Base-by-base conservation (phyloP, 1,284 basidiomycete genomes). In the Cerioporus squamosus region DNA sequence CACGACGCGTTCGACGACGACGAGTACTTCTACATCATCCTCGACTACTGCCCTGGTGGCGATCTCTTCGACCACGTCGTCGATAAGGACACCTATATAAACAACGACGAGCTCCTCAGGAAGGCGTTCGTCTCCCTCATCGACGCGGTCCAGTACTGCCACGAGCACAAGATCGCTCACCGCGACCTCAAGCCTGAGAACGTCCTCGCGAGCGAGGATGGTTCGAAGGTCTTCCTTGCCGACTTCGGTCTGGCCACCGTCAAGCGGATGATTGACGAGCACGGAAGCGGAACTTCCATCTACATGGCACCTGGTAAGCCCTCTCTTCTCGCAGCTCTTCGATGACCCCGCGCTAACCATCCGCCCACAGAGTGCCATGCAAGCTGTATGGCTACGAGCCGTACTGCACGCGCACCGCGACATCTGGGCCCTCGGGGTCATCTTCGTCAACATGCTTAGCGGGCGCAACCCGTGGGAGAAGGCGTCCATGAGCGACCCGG, bases 391-490 rank as follows among this genome's bases (percentile, higher is more conserved):
- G 42, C 0, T 22, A 51, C 18, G 9, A 12, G 1, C 56, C 67
- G 0, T 96, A 94, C 77, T 89, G 84, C 40, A 90, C 92, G 10
- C 79, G 78, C 24, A 81, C 84, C 55, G 91, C 88, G 96, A 98
- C 70, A 83, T 97, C 59, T 98, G 96, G 96, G 89, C 95, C 3
- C 79, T 98, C 10, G 73, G 72, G 9, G 61, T 73, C 36, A 67
- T 73, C 43, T 63, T 75, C 29, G 39, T 69, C 52, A 97, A 97
- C 75, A 84, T 98, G 75, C 86, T 94, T 39, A 91, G 90, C 59
- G 90, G 90, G 20, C 83, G 88, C 22, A 93, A 91, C 70, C 95
- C 94, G 4, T 98, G 96, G 96, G 81, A 83, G 59, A 80, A 83
- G 66, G 94, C 96, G 1, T 84, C 79, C 44, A 72, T 79, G 2